Evolutionary conservation across 2,329 filamentous ascomycete species (phyloP).

Genomic region (Paecilomyces fulvus): DNA sequence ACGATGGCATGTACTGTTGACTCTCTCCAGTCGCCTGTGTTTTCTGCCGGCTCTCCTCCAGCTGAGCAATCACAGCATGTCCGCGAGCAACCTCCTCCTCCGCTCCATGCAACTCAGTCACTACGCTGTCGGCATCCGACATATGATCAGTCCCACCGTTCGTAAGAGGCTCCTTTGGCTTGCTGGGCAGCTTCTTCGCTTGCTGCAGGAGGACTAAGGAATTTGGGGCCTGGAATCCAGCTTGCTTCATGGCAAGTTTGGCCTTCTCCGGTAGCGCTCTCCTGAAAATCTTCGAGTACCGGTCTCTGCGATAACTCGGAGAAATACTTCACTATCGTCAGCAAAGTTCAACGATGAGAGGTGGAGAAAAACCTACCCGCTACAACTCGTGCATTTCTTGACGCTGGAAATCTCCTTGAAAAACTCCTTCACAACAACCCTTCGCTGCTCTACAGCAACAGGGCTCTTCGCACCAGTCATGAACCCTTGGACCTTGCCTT

Average conservation of each 20-base stretch:
- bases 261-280: conserved; percentile 69
- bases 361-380: conserved; percentile 34
- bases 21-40: conserved; percentile 29
- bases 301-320: conserved; percentile 78
- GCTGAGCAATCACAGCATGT: conserved; percentile 34
- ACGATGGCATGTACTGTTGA: conserved; percentile 72
- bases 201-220: conserved; percentile 55
- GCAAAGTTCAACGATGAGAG: background rate
- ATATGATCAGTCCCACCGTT: conserved; percentile 17
- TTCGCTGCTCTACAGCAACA: conserved; percentile 67
- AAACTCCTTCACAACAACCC: conserved; percentile 71
- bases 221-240: conserved; percentile 59
- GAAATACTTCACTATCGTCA: conserved; percentile 51
- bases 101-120: conserved; percentile 48
- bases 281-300: conserved; percentile 88
- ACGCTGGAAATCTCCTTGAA: conserved; percentile 61
- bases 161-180: conserved; percentile 19
- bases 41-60: conserved; percentile 13
- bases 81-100: conserved; percentile 51
- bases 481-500: conserved; percentile 33
- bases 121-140: conserved; percentile 46
- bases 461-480: conserved; percentile 65
- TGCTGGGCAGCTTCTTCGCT: conserved; percentile 32
- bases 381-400: conserved; percentile 61
- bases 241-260: conserved; percentile 65